Base-by-base conservation (phyloP, 75 land plant genomes). In the Pseudotsuga menziesii region DNA sequence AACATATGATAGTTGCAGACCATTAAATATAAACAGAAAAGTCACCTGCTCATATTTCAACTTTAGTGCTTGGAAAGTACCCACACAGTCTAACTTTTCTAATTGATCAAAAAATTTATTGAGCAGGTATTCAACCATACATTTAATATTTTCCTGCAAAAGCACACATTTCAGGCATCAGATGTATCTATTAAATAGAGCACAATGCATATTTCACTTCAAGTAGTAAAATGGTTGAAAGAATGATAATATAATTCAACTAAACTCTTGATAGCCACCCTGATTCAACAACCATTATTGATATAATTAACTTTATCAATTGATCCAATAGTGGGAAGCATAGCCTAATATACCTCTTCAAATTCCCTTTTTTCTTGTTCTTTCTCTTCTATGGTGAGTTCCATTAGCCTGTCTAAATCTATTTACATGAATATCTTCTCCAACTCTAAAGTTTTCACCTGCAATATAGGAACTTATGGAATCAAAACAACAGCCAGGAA, bases 31-130 rank as follows among this genome's bases (percentile, higher is more conserved):
- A 77, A 9, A 48, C 54, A 48, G 54, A 48, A 52, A 64, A 29
- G 26, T 58, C 78, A 96, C 99, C 98, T 96, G 99, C 67, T 96
- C 99, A 79, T 96, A 94, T 86, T 88, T 96, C 57, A 90, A 56
- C 87, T 89, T 94, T 11, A 96, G 72, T 71, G 85, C 77, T 22
- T 80, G 86, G 72, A 96, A 81, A 17, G 91, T 77, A 59, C 84
- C 86, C 78, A 90, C 86, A 80, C 87, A 72, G 69, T 90, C 89
- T 79, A 94, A 87, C 59, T 79, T 80, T 61, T 77, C 83, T 76
- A 96, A 77, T 78, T 90, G 84, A 26, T 86, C 82, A 82, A 88
- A 85, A 77, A 88, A 94, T 23, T 80, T 83, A 69, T 96, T 97
- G 75, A 92, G 83, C 60, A 94, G 36, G 71, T 96, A 89, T 58